These are phyloP conservation scores for Gossypium lobatum DNA, from an alignment of 441 rosid genomes.

Conservation along the genomic window DNA sequence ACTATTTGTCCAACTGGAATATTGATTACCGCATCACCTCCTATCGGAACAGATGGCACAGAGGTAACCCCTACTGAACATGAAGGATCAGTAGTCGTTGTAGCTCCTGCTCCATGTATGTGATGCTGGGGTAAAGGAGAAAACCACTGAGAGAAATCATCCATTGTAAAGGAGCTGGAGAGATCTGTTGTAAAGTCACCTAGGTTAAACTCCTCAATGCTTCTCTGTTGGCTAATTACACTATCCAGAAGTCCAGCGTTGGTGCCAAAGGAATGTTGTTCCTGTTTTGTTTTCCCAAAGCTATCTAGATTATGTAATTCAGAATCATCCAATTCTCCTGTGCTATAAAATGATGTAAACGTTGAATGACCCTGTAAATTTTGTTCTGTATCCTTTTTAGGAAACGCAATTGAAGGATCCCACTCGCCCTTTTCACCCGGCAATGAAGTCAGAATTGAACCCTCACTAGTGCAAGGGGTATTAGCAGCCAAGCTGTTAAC, in stretches of 20 bases:
- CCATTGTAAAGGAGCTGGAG: slow-evolving; percentile 37
- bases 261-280: slow-evolving; percentile 16
- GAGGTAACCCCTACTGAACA: slow-evolving; percentile 21
- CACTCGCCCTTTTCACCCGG: slow-evolving; percentile 21
- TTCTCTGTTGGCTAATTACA: slow-evolving; percentile 21
- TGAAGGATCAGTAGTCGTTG: slow-evolving; percentile 19
- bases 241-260: slow-evolving; percentile 22
- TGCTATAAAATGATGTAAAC: slow-evolving; percentile 16
- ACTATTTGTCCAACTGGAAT: slow-evolving; percentile 24
- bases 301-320: slow-evolving; percentile 15
- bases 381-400: slow-evolving; percentile 14
- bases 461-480: slow-evolving; percentile 37
- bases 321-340: slow-evolving; percentile 18
- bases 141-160: slow-evolving; percentile 51
- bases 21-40: slow-evolving; percentile 19
- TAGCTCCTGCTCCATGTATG: slow-evolving; percentile 19
- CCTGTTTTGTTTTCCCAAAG: slow-evolving; percentile 7
- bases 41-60: slow-evolving; percentile 20
- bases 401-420: slow-evolving; percentile 14
- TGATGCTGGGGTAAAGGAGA: slow-evolving; percentile 35
- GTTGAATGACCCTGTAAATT: slow-evolving; percentile 17
- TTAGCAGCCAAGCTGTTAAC: slow-evolving; percentile 17
- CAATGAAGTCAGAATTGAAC: slow-evolving; percentile 44
- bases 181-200: slow-evolving; percentile 35
- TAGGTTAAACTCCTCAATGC: slow-evolving; percentile 30